These are phyloP conservation scores for Fusarium zealandicum DNA, from an alignment of 2,329 filamentous ascomycete species.

Conservation along the genomic window DNA sequence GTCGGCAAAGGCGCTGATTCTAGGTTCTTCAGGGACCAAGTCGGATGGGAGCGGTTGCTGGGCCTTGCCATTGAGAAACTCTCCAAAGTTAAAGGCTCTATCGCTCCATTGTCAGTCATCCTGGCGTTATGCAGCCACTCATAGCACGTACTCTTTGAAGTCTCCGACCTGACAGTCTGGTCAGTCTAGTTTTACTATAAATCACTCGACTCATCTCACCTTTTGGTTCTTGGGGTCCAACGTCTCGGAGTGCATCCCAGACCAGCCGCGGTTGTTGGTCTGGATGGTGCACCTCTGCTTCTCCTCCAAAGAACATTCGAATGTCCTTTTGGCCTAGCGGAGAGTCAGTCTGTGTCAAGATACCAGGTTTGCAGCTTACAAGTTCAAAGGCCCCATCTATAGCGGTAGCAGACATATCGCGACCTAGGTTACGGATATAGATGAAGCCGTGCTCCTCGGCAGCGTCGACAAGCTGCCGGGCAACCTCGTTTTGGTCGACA, in stretches of 20 bases:
- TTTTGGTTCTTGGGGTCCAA: constrained; percentile 84
- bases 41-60: constrained; percentile 78
- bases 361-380: constrained; percentile 54
- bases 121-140: not conserved
- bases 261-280: constrained; percentile 87
- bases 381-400: constrained; percentile 77
- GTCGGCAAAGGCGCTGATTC: constrained; percentile 71
- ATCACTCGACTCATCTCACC: constrained; percentile 53
- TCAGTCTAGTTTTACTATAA: not conserved
- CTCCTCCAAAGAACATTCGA: constrained; percentile 71
- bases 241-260: constrained; percentile 85
- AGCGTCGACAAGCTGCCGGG: constrained; percentile 77
- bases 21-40: constrained; percentile 64
- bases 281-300: constrained; percentile 79
- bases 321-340: constrained; percentile 70
- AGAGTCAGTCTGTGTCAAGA: not conserved
- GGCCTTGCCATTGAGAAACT: constrained; percentile 72
- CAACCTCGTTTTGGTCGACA: constrained; percentile 62
- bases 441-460: constrained; percentile 87
- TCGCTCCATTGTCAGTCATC: not conserved
- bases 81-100: constrained; percentile 91
- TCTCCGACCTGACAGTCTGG: constrained; percentile 70
- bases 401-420: constrained; percentile 69
- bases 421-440: constrained; percentile 79
- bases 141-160: constrained; percentile 76